Percentiles rank a stretch among this genome's conserved stretches.
phyloP scores from a whole-genome alignment of 2,329 filamentous ascomycete species.

The Monilinia polystroma region DNA sequence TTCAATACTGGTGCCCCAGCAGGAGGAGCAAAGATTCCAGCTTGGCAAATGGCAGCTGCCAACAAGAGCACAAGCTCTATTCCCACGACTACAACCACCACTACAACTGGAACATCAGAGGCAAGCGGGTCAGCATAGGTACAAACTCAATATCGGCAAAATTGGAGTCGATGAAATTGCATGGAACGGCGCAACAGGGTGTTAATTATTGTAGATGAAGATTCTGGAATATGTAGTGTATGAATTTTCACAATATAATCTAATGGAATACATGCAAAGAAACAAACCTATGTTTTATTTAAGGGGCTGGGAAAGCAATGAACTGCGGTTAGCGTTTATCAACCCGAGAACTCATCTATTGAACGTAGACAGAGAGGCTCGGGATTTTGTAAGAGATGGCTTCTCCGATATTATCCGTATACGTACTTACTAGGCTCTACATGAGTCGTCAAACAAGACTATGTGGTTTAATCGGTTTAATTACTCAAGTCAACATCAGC shows the following conservation, averaged over 20 bases:
- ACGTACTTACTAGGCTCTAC: neutral
- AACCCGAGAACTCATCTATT: neutral
- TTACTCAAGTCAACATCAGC: too few relatives aligned
- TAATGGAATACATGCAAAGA: neutral
- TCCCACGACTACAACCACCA: slow-evolving; percentile 29
- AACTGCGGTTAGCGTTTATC: neutral
- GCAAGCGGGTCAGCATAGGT: slow-evolving; percentile 28
- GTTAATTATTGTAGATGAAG: slow-evolving; percentile 6
- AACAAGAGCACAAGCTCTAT: slow-evolving; percentile 46
- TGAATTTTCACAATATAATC: slow-evolving; percentile 10
- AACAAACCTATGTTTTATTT: neutral
- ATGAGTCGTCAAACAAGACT: too few relatives aligned
- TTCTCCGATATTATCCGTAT: neutral
- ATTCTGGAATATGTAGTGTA: slow-evolving; percentile 1
- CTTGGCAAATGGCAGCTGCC: slow-evolving; percentile 75
- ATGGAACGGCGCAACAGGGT: slow-evolving; percentile 23
- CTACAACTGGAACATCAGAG: slow-evolving; percentile 31
- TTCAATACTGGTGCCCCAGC: slow-evolving; percentile 51
- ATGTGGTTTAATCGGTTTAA: too few relatives aligned
- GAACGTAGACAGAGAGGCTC: too few relatives aligned
- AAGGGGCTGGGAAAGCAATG: neutral
- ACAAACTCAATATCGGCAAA: neutral
- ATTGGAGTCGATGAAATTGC: slow-evolving; percentile 13
- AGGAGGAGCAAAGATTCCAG: slow-evolving; percentile 68
- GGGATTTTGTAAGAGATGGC: neutral